These are phyloP conservation scores for Moringa oleifera DNA, from an alignment of 345 rosid species.

Conservation along the genomic window DNA sequence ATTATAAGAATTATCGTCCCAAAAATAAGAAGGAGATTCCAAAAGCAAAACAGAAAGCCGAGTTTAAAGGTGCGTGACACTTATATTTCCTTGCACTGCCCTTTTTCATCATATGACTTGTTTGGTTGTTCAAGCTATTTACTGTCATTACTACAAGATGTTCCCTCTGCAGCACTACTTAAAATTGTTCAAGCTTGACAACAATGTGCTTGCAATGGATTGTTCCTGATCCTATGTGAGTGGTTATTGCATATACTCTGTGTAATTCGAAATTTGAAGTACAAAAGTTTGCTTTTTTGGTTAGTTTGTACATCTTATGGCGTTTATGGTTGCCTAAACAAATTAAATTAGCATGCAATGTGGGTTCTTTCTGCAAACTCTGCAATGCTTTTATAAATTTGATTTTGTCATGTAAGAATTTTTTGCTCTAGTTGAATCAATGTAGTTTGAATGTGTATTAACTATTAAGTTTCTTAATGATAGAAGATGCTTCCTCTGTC, in stretches of 20 bases:
- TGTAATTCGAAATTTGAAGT: neutral
- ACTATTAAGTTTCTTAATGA: too few relatives aligned
- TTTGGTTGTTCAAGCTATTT: neutral
- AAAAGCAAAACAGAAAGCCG: conserved; percentile 23
- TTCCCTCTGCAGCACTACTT: neutral
- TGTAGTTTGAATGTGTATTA: too few relatives aligned
- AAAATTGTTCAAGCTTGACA: neutral
- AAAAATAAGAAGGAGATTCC: conserved; percentile 38
- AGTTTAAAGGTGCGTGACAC: conserved; percentile 23
- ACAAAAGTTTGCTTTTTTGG: neutral
- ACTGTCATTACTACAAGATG: neutral
- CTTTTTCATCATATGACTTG: neutral
- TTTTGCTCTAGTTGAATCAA: neutral
- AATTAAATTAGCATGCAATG: neutral
- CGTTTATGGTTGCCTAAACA: neutral
- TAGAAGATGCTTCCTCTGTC: too few relatives aligned
- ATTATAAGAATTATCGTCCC: conserved; percentile 35
- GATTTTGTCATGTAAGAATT: too few relatives aligned
- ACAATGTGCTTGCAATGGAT: neutral
- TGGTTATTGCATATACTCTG: neutral
- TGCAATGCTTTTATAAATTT: neutral
- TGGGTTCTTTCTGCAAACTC: neutral
- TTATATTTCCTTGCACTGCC: neutral
- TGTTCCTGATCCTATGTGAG: neutral
- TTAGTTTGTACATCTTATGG: neutral